These are phyloP conservation scores for Trichaptum fuscoviolaceum DNA, from an alignment of 768 basidiomycete genomes.

Conservation along the genomic window DNA sequence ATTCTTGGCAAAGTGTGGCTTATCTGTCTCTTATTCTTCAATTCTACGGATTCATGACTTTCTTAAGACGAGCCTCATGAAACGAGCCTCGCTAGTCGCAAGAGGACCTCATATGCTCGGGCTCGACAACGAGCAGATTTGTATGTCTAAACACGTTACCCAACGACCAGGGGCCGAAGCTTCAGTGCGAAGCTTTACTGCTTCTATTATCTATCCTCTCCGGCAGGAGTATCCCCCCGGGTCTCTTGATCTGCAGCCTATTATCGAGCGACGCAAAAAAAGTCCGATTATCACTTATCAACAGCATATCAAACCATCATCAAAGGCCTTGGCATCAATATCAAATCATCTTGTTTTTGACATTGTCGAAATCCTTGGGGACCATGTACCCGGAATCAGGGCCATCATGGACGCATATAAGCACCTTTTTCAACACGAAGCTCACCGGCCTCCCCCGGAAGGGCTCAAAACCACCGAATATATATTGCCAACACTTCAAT, in stretches of 20 bases:
- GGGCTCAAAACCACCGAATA: not conserved
- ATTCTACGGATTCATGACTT: constrained; percentile 15
- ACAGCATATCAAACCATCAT: not conserved
- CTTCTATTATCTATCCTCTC: not conserved
- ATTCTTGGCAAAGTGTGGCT: constrained; percentile 24
- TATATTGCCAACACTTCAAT: not conserved
- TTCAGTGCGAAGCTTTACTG: not conserved
- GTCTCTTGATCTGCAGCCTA: not conserved
- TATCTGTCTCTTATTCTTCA: constrained; percentile 26
- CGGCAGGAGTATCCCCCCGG: not conserved
- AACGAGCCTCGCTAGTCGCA: not conserved
- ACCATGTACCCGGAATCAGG: not conserved
- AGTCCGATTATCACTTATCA: not conserved
- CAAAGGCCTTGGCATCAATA: not conserved
- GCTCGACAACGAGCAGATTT: not conserved
- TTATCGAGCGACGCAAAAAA: not conserved
- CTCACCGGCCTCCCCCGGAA: not conserved
- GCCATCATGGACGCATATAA: not conserved
- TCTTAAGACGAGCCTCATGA: not conserved
- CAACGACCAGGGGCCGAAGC: not conserved
- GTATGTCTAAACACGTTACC: not conserved
- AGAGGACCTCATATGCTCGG: constrained; percentile 3
- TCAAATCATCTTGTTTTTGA: not conserved
- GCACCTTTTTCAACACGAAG: not conserved
- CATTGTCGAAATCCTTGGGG: not conserved